These are phyloP conservation scores for Phytophthora citrophthora DNA, from an alignment of 352 stramenopile genomes.

Conservation along the genomic window DNA sequence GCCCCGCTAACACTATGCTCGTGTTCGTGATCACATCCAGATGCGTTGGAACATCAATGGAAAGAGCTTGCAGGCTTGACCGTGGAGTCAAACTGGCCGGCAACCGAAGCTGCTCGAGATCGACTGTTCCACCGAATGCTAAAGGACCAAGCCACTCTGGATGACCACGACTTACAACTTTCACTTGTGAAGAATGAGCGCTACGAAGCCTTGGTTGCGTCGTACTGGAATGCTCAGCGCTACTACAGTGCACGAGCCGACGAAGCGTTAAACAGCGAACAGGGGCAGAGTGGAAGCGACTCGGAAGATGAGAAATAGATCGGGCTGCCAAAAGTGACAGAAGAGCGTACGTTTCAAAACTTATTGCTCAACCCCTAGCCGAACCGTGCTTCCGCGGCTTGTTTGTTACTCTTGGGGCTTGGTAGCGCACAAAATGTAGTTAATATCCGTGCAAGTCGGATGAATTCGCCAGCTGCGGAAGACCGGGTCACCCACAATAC, in stretches of 20 bases:
- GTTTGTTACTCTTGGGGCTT: slow-evolving; percentile 50
- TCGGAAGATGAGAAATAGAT: slow-evolving; percentile 19
- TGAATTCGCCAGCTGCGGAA: slow-evolving; percentile 77
- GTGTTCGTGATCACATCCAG: slow-evolving; percentile 22
- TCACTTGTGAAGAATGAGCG: slow-evolving; percentile 56
- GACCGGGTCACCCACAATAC: slow-evolving; percentile 82
- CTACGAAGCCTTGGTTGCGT: slow-evolving; percentile 51
- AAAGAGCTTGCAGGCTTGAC: slow-evolving; percentile 57
- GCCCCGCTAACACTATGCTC: not conserved
- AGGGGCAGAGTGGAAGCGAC: not conserved
- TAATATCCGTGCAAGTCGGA: slow-evolving; percentile 75
- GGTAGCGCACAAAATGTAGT: slow-evolving; percentile 85
- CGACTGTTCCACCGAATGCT: slow-evolving; percentile 74
- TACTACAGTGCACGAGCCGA: slow-evolving; percentile 34
- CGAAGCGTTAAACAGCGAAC: slow-evolving; percentile 4
- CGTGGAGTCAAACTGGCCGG: slow-evolving; percentile 62
- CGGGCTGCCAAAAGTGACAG: not conserved
- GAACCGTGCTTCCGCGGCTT: not conserved
- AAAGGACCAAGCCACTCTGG: slow-evolving; percentile 60
- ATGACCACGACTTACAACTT: slow-evolving; percentile 51
- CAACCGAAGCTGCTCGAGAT: slow-evolving; percentile 45
- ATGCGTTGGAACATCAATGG: slow-evolving; percentile 69
- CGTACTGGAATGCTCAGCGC: slow-evolving; percentile 47
- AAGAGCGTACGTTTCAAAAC: too few species aligned
- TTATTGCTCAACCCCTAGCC: not conserved